Evolutionary conservation across 2,329 filamentous ascomycete species (phyloP), one percentile per base, ranked within the genome.

Genomic region (Tolypocladium nubicola): DNA sequence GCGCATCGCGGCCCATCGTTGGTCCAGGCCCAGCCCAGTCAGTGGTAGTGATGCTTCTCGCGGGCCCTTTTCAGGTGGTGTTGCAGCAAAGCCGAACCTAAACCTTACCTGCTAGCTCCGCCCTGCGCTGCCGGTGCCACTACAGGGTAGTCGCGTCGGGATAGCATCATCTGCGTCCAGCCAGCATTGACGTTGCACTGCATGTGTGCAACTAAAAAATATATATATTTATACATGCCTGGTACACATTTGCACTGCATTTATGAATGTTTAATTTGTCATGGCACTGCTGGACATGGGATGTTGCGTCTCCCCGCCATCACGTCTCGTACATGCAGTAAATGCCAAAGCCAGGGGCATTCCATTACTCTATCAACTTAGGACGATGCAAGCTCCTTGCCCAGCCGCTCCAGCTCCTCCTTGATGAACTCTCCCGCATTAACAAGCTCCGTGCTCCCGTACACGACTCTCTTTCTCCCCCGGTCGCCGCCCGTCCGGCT

Each of bases 381-480:
- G 67, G 53, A 73, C 54, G 69, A 70, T 33, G 71, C 64, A 38
- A 81, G 75, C 68, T 88, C 85, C 57, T 73, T 74, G 10, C 85
- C 85, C 58, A 88, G 68, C 63, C 78, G 80, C 67, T 85, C 81
- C 62, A 88, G 68, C 70, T 88, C 85, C 56, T 83, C 77, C 60
- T 73, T 75, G 58, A 88, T 81, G 64, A 90, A 86, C 65, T 87
- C 83, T 47, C 78, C 77, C 1, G 87, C 86, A 65, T 85, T 89
- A 60, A 89, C 76, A 69, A 90, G 76, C 70, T 90, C 93, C 16
- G 94, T 99, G 68, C 91, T 96, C 21, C 94, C 94, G 71, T 99
- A 99, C 1, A 97, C 89, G 11, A 99, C 88, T 62, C 91, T 81
- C 73, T 89, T 88, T 70, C 84, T 87, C 26, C 83, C 80, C 10